Evolutionary conservation across 1,284 basidiomycete species (phyloP), one percentile per base, ranked within the genome.

Genomic region (Peniophora sp.): DNA sequence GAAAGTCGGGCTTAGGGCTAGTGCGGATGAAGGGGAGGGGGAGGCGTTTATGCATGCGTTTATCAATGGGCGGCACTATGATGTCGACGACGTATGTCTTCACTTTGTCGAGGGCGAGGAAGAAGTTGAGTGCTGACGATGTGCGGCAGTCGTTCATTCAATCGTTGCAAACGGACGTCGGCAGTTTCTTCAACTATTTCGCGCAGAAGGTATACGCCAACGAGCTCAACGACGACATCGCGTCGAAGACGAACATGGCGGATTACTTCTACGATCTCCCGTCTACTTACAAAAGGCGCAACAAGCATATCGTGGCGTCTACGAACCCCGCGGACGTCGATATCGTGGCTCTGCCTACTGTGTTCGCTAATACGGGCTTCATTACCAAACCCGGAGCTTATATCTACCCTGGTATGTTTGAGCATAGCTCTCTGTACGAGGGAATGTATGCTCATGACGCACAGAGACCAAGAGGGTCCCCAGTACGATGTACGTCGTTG

Each of bases 251-350:
- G 38, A 65, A 69, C 19, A 74, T 93, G 47, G 69, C 81, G 11
- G 86, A 76, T 3, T 91, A 86, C 67, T 97, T 97, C 70, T 98
- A 97, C 63, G 91, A 97, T 61, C 76, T 93, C 2, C 88, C 92
- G 0, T 78, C 77, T 0, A 83, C 90, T 0, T 73, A 76, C 41
- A 70, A 73, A 52, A 75, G 85, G 22, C 72, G 96, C 14, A 97
- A 92, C 63, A 69, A 67, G 23, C 80, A 85, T 56, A 82, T 93
- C 50, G 79, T 80, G 57, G 76, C 82, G 0, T 66, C 75, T 3
- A 60, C 66, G 22, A 67, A 73, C 16, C 60, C 65, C 2, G 72
- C 69, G 5, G 67, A 66, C 11, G 60, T 86, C n/a, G 69, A 67
- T 3, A 68, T 89, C 24, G 61, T 75, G 44, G 77, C 75, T 55